phyloP scores from a whole-genome alignment of 371 early-diverging fungal species.

The Quaeritorhiza haematococci region DNA sequence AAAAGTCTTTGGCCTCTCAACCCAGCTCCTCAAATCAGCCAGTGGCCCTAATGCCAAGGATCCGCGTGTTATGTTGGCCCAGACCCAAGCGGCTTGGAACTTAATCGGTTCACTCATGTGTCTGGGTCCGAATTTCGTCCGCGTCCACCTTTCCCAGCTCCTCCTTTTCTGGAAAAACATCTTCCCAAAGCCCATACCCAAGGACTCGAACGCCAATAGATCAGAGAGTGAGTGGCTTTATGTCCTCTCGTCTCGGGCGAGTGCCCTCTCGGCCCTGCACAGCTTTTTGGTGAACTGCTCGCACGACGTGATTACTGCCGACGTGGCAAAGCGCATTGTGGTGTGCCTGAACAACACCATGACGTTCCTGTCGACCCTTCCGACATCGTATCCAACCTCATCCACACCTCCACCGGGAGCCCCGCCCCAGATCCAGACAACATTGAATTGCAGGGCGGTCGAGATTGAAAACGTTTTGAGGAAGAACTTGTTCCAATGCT shows the following conservation, averaged over 20 bases:
- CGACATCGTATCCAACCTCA: conserved; percentile 45
- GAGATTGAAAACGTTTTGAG: conserved; percentile 61
- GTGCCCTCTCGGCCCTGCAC: conserved; percentile 66
- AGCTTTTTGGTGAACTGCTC: conserved; percentile 68
- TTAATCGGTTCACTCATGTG: conserved; percentile 74
- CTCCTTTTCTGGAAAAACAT: conserved; percentile 60
- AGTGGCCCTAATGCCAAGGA: conserved; percentile 43
- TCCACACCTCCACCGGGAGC: conserved; percentile 19
- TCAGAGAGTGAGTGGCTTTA: conserved; percentile 66
- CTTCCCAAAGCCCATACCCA: conserved; percentile 33
- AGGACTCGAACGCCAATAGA: conserved; percentile 26
- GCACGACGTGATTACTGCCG: conserved; percentile 61
- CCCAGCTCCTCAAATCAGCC: conserved; percentile 61
- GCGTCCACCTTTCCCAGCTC: conserved; percentile 73
- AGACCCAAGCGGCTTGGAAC: conserved; percentile 73
- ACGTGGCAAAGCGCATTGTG: conserved; percentile 75
- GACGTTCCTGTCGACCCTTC: conserved; percentile 59
- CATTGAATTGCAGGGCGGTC: conserved; percentile 1
- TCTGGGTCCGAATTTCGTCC: conserved; percentile 75
- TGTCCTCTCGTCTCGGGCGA: conserved; percentile 62
- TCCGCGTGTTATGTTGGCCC: conserved; percentile 51
- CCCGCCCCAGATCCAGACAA: conserved; percentile 27
- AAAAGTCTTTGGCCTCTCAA: conserved; percentile 68
- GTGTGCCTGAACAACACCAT: conserved; percentile 74
- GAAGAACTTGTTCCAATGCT: conserved; percentile 71